Conservation (phyloP, 805 yeast genomes). For the Metschnikowia sp. region DNA sequence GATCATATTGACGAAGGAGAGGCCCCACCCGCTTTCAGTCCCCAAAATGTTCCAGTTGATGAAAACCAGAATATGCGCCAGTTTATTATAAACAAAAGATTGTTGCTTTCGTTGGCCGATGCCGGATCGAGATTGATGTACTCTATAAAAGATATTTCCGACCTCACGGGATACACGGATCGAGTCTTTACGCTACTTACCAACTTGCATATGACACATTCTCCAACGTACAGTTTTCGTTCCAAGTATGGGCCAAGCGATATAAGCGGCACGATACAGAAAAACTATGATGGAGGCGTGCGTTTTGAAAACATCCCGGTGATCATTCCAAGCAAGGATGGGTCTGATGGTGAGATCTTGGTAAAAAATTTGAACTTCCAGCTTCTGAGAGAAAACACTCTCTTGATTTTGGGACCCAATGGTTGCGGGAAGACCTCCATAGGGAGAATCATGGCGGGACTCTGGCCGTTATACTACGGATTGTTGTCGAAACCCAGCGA, state of each 20-base stretch:
- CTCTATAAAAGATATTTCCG: slow-evolving; percentile 89
- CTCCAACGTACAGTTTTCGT: slow-evolving; percentile 52
- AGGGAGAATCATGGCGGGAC: slow-evolving; percentile 76
- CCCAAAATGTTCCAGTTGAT: slow-evolving; percentile 23
- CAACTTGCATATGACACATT: slow-evolving; percentile 81
- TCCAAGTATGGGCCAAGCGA: slow-evolving; percentile 43
- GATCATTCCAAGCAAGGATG: slow-evolving; percentile 67
- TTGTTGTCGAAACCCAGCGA: slow-evolving; percentile 72
- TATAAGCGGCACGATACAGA: slow-evolving; percentile 77
- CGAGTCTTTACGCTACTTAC: slow-evolving; percentile 73
- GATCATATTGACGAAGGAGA: slow-evolving; percentile 20
- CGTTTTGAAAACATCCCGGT: slow-evolving; percentile 81
- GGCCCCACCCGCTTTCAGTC: slow-evolving; percentile 10
- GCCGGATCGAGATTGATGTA: slow-evolving; percentile 95
- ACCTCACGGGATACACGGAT: slow-evolving; percentile 85
- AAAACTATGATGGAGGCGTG: slow-evolving; percentile 65
- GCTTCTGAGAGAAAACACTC: slow-evolving; percentile 57
- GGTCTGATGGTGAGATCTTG: slow-evolving; percentile 58
- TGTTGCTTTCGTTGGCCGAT: slow-evolving; percentile 88
- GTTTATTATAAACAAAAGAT: slow-evolving; percentile 84
- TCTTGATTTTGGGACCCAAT: slow-evolving; percentile 80
- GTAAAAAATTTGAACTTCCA: slow-evolving; percentile 59
- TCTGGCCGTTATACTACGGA: slow-evolving; percentile 90
- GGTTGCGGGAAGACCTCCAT: slow-evolving; percentile 90
- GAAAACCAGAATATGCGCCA: slow-evolving; percentile 73